Percentiles rank a stretch among this genome's conserved stretches.
These are phyloP conservation scores for Suillus spraguei DNA, from an alignment of 768 basidiomycete species.

Conservation along the genomic window DNA sequence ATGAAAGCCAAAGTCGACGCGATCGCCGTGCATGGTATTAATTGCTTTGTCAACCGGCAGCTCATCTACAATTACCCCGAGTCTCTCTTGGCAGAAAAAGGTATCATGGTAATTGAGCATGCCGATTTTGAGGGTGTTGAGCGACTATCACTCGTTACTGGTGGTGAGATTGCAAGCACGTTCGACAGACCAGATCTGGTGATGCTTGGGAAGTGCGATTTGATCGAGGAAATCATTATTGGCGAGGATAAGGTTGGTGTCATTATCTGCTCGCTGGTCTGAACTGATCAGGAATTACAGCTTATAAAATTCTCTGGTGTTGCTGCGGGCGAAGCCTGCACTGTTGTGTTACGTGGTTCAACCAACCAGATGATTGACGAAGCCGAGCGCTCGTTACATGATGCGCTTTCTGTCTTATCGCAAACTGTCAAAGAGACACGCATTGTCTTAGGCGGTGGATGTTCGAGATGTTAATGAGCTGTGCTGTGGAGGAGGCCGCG, in stretches of 20 bases:
- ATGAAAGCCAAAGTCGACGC: slow-evolving; percentile 98
- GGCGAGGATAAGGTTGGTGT: slow-evolving; percentile 93
- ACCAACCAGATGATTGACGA: slow-evolving; percentile 99
- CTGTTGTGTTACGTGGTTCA: slow-evolving; percentile 95
- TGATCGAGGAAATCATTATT: slow-evolving; percentile 99
- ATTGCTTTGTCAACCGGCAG: slow-evolving; percentile 96
- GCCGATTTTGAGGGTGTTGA: slow-evolving; percentile 99
- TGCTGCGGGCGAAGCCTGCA: slow-evolving; percentile 97
- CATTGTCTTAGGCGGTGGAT: slow-evolving; percentile 93
- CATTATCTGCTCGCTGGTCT: background rate
- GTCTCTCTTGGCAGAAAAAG: slow-evolving; percentile 89
- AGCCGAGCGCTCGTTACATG: slow-evolving; percentile 96
- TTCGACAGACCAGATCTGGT: slow-evolving; percentile 93
- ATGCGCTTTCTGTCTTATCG: slow-evolving; percentile 95
- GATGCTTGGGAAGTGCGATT: slow-evolving; percentile 88
- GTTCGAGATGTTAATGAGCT: slow-evolving; percentile 99
- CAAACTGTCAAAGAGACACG: slow-evolving; percentile 98
- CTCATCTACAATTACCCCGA: slow-evolving; percentile 99
- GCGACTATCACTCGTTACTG: slow-evolving; percentile 91
- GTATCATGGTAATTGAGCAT: slow-evolving; percentile 96
- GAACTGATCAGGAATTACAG: slow-evolving; percentile 41
- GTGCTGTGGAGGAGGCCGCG: slow-evolving; percentile 88
- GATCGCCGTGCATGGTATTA: slow-evolving; percentile 94
- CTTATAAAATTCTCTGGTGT: slow-evolving; percentile 99
- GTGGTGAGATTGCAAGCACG: slow-evolving; percentile 95